phyloP scores from a whole-genome alignment of 495 filamentous ascomycete species.

The Glarea lozoyensis region DNA sequence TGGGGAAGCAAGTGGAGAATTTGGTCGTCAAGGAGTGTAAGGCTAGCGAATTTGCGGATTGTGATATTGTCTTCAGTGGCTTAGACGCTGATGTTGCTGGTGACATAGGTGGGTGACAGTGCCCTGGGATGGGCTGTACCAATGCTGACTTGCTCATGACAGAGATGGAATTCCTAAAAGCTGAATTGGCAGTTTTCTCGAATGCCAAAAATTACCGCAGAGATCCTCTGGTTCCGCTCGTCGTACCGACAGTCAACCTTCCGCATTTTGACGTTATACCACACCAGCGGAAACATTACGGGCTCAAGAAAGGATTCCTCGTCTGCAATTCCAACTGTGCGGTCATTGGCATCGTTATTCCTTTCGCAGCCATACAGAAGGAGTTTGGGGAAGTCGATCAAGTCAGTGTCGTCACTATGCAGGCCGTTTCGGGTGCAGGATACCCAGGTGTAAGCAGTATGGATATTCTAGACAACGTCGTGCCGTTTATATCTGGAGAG shows the following conservation, averaged over 20 bases:
- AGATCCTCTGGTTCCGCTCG: slow-evolving; percentile 67
- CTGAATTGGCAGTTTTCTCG: slow-evolving; percentile 74
- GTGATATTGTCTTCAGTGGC: slow-evolving; percentile 78
- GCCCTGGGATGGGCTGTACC: too few relatives aligned
- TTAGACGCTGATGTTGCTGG: slow-evolving; percentile 76
- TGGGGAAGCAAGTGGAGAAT: slow-evolving; percentile 54
- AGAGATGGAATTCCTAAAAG: too few relatives aligned
- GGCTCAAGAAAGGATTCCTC: slow-evolving; percentile 61
- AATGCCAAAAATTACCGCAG: slow-evolving; percentile 87
- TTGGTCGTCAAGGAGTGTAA: slow-evolving; percentile 66
- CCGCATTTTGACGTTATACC: slow-evolving; percentile 67
- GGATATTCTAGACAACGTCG: slow-evolving; percentile 71
- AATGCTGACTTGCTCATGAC: too few relatives aligned
- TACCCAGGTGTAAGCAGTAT: slow-evolving; percentile 67
- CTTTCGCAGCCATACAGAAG: slow-evolving; percentile 71
- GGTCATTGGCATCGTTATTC: slow-evolving; percentile 83
- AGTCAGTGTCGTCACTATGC: slow-evolving; percentile 75
- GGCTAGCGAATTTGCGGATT: slow-evolving; percentile 63
- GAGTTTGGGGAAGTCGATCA: slow-evolving; percentile 65
- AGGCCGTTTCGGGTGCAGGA: slow-evolving; percentile 80
- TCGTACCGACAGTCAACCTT: slow-evolving; percentile 79
- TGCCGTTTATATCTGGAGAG: slow-evolving; percentile 79
- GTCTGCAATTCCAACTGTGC: slow-evolving; percentile 90
- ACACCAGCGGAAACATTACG: slow-evolving; percentile 57
- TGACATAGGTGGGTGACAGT: too few relatives aligned